These are phyloP conservation scores for Calamus simplicifolius DNA, from an alignment of 176 grass and related monocot genomes.

Conservation along the genomic window DNA sequence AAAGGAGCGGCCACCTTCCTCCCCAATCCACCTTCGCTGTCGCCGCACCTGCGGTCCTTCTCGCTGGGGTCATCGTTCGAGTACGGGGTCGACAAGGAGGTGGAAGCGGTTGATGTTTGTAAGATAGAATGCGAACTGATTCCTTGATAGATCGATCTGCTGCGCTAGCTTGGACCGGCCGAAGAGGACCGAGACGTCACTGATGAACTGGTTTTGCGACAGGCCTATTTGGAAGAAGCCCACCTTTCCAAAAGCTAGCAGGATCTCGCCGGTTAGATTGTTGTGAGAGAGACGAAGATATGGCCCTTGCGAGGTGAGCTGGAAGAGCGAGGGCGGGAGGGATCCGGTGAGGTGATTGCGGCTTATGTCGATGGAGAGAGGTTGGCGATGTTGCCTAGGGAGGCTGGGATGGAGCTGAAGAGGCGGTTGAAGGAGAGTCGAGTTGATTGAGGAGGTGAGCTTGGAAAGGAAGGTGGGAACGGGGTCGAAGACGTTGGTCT, in stretches of 20 bases:
- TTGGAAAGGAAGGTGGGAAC: no score
- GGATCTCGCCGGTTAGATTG: conserved; percentile 35
- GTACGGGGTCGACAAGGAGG: no score
- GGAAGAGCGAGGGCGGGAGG: no score
- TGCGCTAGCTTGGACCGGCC: conserved; percentile 19
- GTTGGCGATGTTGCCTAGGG: conserved; percentile 19
- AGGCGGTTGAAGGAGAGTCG: conserved; percentile 49
- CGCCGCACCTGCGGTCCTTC: no score
- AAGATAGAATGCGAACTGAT: conserved; percentile 67
- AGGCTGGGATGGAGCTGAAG: conserved; percentile 33
- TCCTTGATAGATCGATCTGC: conserved; percentile 80
- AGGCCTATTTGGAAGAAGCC: conserved; percentile 40
- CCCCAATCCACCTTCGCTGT: no score
- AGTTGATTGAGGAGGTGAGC: conserved; percentile 46
- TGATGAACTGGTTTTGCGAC: conserved; percentile 46
- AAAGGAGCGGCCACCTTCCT: no score
- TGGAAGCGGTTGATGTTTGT: conserved; percentile 16
- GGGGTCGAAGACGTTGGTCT: no score
- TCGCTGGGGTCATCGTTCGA: no score
- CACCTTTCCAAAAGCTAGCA: conserved; percentile 17
- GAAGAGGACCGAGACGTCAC: conserved; percentile 61
- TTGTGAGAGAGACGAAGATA: conserved; percentile 10
- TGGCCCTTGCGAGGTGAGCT: no score
- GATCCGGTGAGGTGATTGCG: conserved; percentile 54
- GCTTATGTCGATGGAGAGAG: conserved; percentile 67